Evolutionary conservation across 306 rosid genomes (phyloP).

Genomic region (Herpetospermum pedunculosum): DNA sequence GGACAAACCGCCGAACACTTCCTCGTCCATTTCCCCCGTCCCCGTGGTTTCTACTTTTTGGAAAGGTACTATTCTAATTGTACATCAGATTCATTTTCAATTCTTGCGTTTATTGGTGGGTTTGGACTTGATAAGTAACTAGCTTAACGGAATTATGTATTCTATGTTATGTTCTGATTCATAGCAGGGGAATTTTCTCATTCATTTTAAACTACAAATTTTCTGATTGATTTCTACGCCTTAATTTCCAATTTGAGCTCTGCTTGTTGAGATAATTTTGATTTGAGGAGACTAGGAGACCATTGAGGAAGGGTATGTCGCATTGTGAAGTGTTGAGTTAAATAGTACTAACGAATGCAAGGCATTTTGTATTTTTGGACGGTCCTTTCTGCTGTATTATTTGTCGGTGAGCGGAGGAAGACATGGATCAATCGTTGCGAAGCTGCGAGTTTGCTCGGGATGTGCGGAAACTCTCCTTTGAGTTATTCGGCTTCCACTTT

Average conservation of each 20-base stretch:
- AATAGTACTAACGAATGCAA: background rate
- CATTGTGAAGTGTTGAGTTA: background rate
- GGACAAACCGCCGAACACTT: slow-evolving; percentile 52
- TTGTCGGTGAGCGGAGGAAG: too few species aligned
- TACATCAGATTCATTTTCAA: background rate
- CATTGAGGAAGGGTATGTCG: background rate
- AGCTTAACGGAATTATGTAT: background rate
- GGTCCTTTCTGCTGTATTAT: too few species aligned
- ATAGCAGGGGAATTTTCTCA: background rate
- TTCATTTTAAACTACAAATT: background rate
- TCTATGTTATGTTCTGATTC: background rate
- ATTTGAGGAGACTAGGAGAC: background rate
- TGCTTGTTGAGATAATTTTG: background rate
- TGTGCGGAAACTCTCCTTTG: too few species aligned
- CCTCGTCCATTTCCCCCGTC: slow-evolving; percentile 57
- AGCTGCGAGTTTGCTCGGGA: too few species aligned
- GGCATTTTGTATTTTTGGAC: background rate
- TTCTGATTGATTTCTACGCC: background rate
- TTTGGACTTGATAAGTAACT: background rate
- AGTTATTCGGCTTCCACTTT: too few species aligned
- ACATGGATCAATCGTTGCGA: too few species aligned
- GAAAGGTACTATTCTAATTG: slow-evolving; percentile 47
- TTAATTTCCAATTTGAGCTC: background rate
- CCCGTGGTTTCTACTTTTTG: slow-evolving; percentile 68
- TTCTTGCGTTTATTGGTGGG: background rate